phyloP scores from a whole-genome alignment of 169 alveolate species.

The Cryptosporidium baileyi region DNA sequence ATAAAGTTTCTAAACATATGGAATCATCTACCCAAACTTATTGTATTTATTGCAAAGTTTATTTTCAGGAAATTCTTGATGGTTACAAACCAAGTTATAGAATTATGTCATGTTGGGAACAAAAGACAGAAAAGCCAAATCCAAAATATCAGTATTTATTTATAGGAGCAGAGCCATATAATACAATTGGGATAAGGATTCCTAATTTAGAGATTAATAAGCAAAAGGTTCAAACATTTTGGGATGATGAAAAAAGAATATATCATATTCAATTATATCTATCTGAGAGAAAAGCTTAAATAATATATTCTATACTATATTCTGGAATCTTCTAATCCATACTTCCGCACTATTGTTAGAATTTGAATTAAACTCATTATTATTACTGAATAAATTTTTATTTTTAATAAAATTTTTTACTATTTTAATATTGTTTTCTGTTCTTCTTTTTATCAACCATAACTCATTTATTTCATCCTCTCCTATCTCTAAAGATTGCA shows the following conservation, averaged over 20 bases:
- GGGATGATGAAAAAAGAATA: constrained; percentile 91
- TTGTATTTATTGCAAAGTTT: constrained; percentile 35
- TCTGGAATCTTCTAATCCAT: constrained; percentile 35
- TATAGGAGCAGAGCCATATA: constrained; percentile 98
- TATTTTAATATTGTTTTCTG: neutral
- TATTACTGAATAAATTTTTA: neutral
- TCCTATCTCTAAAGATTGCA: constrained; percentile 26
- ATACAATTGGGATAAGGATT: constrained; percentile 94
- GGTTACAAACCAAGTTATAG: constrained; percentile 86
- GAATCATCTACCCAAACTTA: neutral
- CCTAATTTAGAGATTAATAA: constrained; percentile 92
- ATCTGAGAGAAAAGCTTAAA: neutral
- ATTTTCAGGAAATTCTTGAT: constrained; percentile 52
- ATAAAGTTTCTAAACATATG: constrained; percentile 45
- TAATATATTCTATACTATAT: neutral
- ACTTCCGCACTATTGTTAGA: neutral
- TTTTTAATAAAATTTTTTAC: constrained; percentile 9
- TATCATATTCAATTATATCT: constrained; percentile 86
- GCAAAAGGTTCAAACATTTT: constrained; percentile 85
- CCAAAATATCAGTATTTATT: constrained; percentile 94
- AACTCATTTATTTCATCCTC: constrained; percentile 62
- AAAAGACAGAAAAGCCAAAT: constrained; percentile 91
- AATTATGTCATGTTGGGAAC: constrained; percentile 96
- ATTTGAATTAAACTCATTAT: neutral
- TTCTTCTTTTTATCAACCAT: constrained; percentile 34